Base-by-base conservation (phyloP, 805 yeast genomes). In the Monosporozyma unispora region DNA sequence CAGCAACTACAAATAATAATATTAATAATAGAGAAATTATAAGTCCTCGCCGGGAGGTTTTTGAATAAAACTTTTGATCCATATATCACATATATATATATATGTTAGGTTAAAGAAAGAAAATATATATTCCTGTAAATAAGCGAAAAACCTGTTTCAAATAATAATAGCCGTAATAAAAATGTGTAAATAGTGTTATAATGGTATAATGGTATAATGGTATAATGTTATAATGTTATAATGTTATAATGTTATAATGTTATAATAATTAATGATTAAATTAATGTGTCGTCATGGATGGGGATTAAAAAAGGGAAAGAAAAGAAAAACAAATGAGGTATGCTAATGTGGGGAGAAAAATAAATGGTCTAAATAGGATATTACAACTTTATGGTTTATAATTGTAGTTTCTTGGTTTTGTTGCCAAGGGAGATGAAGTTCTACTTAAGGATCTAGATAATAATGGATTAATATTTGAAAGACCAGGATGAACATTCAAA, bases 1-100 rank as follows among this genome's bases (percentile, higher is more conserved):
- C 5, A 4, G 14, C 5, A 10, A 41, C 16, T n/a, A 25, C 27
- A 25, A 25, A 25, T 8, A 25, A n/a, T n/a, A 25, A 25, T 25
- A 41, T n/a, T 25, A 25, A 8, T n/a, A 14, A 50, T 22, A 58
- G 62, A 44, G 58, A 54, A 27, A 57, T 60, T 8, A 51, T 60
- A 6, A 44, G 47, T 12, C 64, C 64, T 11, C 55, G 58, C 33
- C 54, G 54, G 38, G 66, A 61, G 47, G 54, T 54, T 3, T 27
- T 50, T 37, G 66, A 61, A 48, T 58, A 41, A n/a, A n/a, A 48
- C 10, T 25, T 25, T 25, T 25, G 27, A n/a, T n/a, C n/a, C n/a
- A n/a, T 25, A 8, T 25, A 8, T 5, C 8, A 25, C 19, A 38
- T 19, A 38, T 35, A 47, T 14, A 28, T n/a, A 38, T 39, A 39